These are phyloP conservation scores for Lactarius sp. DNA, from an alignment of 768 basidiomycete genomes.

Conservation along the genomic window DNA sequence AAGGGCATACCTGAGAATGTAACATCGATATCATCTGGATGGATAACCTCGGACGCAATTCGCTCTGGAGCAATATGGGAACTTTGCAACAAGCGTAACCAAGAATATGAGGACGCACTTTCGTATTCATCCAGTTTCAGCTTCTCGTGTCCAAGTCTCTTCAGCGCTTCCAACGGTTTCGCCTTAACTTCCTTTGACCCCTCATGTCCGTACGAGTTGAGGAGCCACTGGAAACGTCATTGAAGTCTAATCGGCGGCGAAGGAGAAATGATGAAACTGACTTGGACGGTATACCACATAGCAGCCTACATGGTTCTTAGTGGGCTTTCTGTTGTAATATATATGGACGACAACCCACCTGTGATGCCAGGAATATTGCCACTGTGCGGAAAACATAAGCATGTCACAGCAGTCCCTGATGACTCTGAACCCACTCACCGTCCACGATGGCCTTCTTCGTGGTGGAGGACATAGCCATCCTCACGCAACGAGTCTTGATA, in stretches of 20 bases:
- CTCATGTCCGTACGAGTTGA: slow-evolving; percentile 46
- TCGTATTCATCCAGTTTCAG: slow-evolving; percentile 90
- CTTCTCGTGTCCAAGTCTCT: slow-evolving; percentile 63
- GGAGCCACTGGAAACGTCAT: slow-evolving; percentile 50
- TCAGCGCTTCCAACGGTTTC: slow-evolving; percentile 66
- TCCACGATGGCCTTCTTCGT: slow-evolving; percentile 30
- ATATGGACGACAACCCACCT: slow-evolving; percentile 35
- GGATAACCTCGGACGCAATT: slow-evolving; percentile 90
- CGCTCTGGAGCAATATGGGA: slow-evolving; percentile 44
- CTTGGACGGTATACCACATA: slow-evolving; percentile 69
- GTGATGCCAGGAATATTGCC: slow-evolving; percentile 45
- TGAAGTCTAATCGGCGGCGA: not conserved
- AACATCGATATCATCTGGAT: slow-evolving; percentile 81
- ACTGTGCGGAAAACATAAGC: slow-evolving; percentile 29
- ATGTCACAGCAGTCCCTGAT: not conserved
- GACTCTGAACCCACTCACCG: slow-evolving; percentile 25
- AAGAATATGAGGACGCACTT: slow-evolving; percentile 43
- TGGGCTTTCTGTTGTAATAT: not conserved
- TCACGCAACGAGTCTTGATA: not conserved
- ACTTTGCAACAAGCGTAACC: not conserved
- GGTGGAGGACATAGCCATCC: slow-evolving; percentile 27
- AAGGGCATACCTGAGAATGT: slow-evolving; percentile 58
- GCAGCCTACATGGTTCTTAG: slow-evolving; percentile 51
- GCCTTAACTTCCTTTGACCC: slow-evolving; percentile 58
- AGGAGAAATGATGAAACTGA: slow-evolving; percentile 34